phyloP scores from a whole-genome alignment of 441 rosid species.

The Daphne laureola region DNA sequence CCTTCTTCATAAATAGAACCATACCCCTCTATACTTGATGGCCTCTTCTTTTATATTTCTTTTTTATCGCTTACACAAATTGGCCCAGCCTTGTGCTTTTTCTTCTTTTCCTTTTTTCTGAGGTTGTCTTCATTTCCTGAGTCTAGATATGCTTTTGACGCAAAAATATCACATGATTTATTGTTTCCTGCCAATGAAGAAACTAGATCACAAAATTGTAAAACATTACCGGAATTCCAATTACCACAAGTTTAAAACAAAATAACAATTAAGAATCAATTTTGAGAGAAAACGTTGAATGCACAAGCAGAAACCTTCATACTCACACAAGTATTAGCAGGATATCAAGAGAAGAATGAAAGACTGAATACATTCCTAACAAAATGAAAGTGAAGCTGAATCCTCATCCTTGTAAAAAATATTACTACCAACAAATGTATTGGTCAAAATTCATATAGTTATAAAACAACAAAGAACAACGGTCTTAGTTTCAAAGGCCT shows the following conservation, averaged over 20 bases:
- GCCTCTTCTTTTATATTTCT: too few species aligned
- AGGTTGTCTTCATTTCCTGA: slow-evolving; percentile 15
- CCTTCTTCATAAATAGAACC: too few species aligned
- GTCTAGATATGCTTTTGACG: slow-evolving; percentile 75
- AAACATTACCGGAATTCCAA: not conserved
- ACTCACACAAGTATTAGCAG: too few species aligned
- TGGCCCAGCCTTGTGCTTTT: too few species aligned
- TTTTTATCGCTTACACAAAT: too few species aligned
- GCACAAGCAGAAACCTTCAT: too few species aligned
- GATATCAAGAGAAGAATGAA: too few species aligned
- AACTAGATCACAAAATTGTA: not conserved
- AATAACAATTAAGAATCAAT: too few species aligned
- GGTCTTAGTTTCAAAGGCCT: slow-evolving; percentile 57
- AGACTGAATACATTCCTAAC: not conserved
- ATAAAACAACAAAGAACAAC: not conserved
- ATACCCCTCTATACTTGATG: too few species aligned
- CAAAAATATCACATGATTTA: slow-evolving; percentile 40
- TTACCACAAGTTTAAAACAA: too few species aligned
- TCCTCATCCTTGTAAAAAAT: not conserved
- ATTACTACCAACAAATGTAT: not conserved
- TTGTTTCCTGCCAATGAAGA: slow-evolving; percentile 41
- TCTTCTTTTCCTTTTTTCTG: too few species aligned
- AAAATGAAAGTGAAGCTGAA: not conserved
- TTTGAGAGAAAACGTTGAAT: too few species aligned
- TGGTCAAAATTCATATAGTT: not conserved